Conservation (phyloP, 148 eudicot species). For the Rheum nobile region DNA sequence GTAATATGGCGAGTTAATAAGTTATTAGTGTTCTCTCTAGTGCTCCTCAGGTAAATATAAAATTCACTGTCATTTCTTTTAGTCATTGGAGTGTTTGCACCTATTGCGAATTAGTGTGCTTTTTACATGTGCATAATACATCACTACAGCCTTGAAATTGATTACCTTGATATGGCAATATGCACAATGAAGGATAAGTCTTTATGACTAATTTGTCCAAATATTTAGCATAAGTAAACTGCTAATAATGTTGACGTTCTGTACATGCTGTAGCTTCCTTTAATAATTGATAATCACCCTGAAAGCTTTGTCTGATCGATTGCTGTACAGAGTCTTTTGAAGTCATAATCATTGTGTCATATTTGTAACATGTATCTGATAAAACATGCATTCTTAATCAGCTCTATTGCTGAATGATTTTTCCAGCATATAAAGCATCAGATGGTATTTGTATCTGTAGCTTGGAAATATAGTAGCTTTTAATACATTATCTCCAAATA, state of each 20-base stretch:
- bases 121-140: neutral
- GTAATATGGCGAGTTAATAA: neutral
- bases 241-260: neutral
- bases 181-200: neutral
- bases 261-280: neutral
- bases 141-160: neutral
- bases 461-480: neutral
- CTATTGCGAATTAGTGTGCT: neutral
- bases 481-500: neutral
- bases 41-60: neutral
- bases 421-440: neutral
- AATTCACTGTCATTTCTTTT: neutral
- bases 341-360: neutral
- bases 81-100: neutral
- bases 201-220: neutral
- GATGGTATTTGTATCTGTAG: neutral
- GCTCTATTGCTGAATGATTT: neutral
- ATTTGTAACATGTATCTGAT: neutral
- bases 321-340: neutral
- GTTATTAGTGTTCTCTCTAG: neutral
- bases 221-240: neutral
- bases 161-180: neutral
- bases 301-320: neutral
- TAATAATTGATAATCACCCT: neutral
- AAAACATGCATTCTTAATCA: neutral